phyloP scores from a whole-genome alignment of 2,329 filamentous ascomycete species.

The Venturia pyrina region DNA sequence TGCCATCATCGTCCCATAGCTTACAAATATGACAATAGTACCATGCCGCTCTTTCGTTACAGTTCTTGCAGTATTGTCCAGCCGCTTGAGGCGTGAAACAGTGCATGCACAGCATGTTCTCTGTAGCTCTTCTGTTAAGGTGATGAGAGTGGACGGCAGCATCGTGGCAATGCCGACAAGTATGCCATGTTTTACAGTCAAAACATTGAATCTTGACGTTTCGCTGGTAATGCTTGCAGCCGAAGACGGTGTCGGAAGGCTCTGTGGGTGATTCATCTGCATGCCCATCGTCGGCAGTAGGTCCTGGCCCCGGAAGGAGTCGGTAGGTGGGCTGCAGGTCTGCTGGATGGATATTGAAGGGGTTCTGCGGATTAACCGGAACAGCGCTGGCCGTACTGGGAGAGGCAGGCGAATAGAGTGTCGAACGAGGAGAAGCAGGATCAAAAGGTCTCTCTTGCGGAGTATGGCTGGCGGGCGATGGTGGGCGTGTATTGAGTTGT shows the following conservation, averaged over 20 bases:
- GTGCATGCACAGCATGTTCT: slow-evolving; percentile 96
- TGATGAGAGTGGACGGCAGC: slow-evolving; percentile 61
- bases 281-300: slow-evolving; percentile 28
- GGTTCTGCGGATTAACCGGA: slow-evolving; percentile 23
- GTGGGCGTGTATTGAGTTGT: not conserved
- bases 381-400: not conserved
- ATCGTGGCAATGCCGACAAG: slow-evolving; percentile 91
- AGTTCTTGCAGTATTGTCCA: slow-evolving; percentile 66
- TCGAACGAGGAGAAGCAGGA: not conserved
- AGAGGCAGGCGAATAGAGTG: not conserved
- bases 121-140: slow-evolving; percentile 72
- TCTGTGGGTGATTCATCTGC: slow-evolving; percentile 40
- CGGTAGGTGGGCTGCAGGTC: slow-evolving; percentile 26
- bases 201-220: slow-evolving; percentile 95
- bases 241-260: slow-evolving; percentile 42
- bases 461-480: not conserved
- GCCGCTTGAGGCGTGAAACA: slow-evolving; percentile 79
- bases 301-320: slow-evolving; percentile 16
- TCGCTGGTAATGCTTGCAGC: slow-evolving; percentile 86
- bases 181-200: slow-evolving; percentile 84
- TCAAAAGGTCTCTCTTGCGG: slow-evolving; percentile 2
- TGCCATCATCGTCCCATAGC: slow-evolving; percentile 88
- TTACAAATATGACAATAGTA: slow-evolving; percentile 96
- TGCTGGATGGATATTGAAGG: slow-evolving; percentile 23
- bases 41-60: slow-evolving; percentile 66